Conservation (phyloP, 2,329 filamentous ascomycete genomes). For the Sordariomycetes sp. region DNA sequence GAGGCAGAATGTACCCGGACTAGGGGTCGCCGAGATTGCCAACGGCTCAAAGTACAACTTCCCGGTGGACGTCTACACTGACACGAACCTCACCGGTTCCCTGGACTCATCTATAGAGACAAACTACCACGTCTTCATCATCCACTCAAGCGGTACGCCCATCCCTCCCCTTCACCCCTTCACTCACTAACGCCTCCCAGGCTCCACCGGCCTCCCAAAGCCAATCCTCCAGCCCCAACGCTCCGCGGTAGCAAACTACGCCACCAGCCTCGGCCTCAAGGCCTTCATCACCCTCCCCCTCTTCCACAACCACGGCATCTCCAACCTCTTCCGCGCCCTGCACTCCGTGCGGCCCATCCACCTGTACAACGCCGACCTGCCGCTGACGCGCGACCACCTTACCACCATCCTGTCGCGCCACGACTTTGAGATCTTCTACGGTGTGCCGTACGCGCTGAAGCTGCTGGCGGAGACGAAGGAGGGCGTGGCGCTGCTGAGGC, state of each 20-base stretch:
- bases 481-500: conserved; percentile 35
- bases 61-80: conserved; percentile 16
- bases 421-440: conserved; percentile 43
- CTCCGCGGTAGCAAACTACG: conserved; percentile 36
- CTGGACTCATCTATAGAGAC: conserved; percentile 10
- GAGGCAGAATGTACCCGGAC: conserved; percentile 7
- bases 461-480: conserved; percentile 46
- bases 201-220: conserved; percentile 52
- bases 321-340: conserved; percentile 41
- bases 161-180: conserved; percentile 6
- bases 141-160: conserved; percentile 22
- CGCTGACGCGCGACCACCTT: conserved; percentile 39
- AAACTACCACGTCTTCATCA: conserved; percentile 17
- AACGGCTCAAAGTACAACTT: conserved; percentile 16
- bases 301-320: conserved; percentile 49
- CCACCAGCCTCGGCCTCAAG: conserved; percentile 24
- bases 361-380: conserved; percentile 43
- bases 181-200: conserved; percentile 22
- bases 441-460: conserved; percentile 55
- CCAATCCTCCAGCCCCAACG: conserved; percentile 48
- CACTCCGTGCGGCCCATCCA: conserved; percentile 36
- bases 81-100: conserved; percentile 16
- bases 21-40: conserved; percentile 17
- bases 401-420: conserved; percentile 28
- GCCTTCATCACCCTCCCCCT: conserved; percentile 45